Evolutionary conservation across 139 green algal species (phyloP).

Genomic region (Auxenochlorella pyrenoidosa): DNA sequence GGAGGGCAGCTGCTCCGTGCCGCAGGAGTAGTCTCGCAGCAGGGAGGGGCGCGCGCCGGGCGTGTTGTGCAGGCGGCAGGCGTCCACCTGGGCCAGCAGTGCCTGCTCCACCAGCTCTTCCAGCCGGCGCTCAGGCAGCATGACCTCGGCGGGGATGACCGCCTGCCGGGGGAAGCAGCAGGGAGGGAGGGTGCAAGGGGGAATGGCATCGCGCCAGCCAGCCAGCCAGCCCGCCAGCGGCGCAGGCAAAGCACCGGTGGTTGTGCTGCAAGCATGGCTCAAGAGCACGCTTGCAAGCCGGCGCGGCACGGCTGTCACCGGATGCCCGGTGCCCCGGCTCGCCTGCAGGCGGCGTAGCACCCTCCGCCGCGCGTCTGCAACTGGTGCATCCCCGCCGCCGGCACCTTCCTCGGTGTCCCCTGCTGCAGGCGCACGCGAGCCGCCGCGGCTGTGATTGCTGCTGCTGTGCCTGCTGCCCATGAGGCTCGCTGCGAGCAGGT

Average conservation of each 20-base stretch:
- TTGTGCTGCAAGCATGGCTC: background rate
- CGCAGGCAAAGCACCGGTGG: too few species aligned
- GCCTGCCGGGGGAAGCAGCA: conserved; percentile 27
- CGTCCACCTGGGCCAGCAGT: conserved; percentile 58
- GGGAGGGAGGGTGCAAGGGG: background rate
- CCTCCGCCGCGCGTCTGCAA: background rate
- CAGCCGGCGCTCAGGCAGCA: conserved; percentile 72
- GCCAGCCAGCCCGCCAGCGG: too few species aligned
- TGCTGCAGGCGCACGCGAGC: background rate
- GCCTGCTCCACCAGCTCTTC: conserved; percentile 80
- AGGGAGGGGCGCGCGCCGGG: conserved; percentile 24
- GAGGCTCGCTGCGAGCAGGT: conserved; percentile 57
- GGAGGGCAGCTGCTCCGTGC: conserved; percentile 43
- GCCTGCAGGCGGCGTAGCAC: conserved; percentile 19
- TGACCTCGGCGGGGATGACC: conserved; percentile 59
- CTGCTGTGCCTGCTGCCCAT: background rate
- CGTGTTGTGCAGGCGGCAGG: conserved; percentile 11
- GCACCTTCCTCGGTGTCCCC: background rate
- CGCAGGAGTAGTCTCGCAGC: conserved; percentile 33
- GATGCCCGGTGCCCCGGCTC: background rate
- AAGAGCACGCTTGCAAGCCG: background rate
- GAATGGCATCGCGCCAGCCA: background rate
- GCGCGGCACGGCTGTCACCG: background rate
- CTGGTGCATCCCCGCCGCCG: background rate
- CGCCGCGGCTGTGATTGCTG: background rate